These are phyloP conservation scores for Sanghuangporus baumii DNA, from an alignment of 1,284 basidiomycete species.

Conservation along the genomic window DNA sequence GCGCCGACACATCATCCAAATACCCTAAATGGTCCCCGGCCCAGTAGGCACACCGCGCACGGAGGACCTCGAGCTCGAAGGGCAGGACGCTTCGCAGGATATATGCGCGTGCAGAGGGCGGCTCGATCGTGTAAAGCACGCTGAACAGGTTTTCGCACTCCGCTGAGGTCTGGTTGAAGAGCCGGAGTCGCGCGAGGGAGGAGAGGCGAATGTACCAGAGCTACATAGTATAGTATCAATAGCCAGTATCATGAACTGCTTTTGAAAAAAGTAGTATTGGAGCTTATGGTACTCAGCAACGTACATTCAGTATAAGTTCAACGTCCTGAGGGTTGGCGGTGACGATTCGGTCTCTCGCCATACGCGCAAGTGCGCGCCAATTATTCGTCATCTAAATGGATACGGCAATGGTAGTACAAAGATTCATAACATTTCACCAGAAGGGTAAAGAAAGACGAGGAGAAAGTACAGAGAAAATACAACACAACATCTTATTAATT, in stretches of 20 bases:
- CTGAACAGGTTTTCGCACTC: slow-evolving; percentile 76
- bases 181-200: slow-evolving; percentile 67
- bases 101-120: slow-evolving; percentile 41
- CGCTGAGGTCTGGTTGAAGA: slow-evolving; percentile 75
- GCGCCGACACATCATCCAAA: slow-evolving; percentile 67
- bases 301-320: slow-evolving; percentile 57
- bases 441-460: neutral
- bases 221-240: slow-evolving; percentile 30
- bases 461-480: neutral
- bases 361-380: slow-evolving; percentile 73
- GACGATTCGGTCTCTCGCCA: slow-evolving; percentile 73
- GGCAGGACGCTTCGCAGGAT: slow-evolving; percentile 60
- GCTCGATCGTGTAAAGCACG: slow-evolving; percentile 56
- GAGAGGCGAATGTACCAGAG: slow-evolving; percentile 79
- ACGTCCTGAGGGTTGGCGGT: slow-evolving; percentile 62
- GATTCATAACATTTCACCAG: neutral
- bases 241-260: neutral
- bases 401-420: neutral
- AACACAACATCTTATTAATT: slow-evolving; percentile 12
- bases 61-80: slow-evolving; percentile 76
- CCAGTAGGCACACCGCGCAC: slow-evolving; percentile 68
- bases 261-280: too few species aligned
- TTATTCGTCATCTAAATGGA: slow-evolving; percentile 68
- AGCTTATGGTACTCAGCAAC: slow-evolving; percentile 22
- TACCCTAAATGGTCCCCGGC: slow-evolving; percentile 69